Base-by-base conservation (phyloP, 1,284 basidiomycete species). In the Lignosus rhinocerotis region DNA sequence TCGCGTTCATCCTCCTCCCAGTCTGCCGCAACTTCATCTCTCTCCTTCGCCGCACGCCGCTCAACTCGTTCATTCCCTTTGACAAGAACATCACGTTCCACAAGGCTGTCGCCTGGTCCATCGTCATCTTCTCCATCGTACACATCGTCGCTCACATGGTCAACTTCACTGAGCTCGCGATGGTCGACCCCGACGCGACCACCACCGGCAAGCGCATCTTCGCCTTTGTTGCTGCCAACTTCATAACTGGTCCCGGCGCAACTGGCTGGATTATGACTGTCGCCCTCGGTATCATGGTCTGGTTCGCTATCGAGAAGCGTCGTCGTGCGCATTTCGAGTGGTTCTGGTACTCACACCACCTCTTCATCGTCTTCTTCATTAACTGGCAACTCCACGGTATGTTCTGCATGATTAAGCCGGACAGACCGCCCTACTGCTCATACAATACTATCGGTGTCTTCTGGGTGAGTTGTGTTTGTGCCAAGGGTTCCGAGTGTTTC, bases 321-420 rank as follows among this genome's bases (percentile, higher is more conserved):
- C 83, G 87, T 55, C 80, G 85, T 56, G 81, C 83, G 8, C 79
- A 86, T 67, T 95, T 92, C 69, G 92, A 95, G 75, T 75, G 82
- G 67, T 96, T 96, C 78, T 95, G 92, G 91, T 95, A 94, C 75
- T 83, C 85, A 14, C 92, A 94, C 72, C 92, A 94, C 72, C 80
- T 96, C 52, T 94, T 94, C 78, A 85, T 95, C 67, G 70, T 92
- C 62, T 94, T 94, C 81, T 96, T 96, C 79, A 82, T 93, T 71
- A 78, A 80, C 68, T 96, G 94, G 93, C 93, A 96, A 73, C 78
- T 95, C 38, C 94, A 96, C 70, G 93, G 94, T 55, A 91, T 95
- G 90, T 94, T 94, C 83, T 95, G 93, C 74, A 93, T 92, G 90
- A 92, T 93, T 74, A 77, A 93, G 76, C 93, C 93, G n/a, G 92